Base-by-base conservation (phyloP, 2,329 filamentous ascomycete genomes). In the Fusarium sp. region DNA sequence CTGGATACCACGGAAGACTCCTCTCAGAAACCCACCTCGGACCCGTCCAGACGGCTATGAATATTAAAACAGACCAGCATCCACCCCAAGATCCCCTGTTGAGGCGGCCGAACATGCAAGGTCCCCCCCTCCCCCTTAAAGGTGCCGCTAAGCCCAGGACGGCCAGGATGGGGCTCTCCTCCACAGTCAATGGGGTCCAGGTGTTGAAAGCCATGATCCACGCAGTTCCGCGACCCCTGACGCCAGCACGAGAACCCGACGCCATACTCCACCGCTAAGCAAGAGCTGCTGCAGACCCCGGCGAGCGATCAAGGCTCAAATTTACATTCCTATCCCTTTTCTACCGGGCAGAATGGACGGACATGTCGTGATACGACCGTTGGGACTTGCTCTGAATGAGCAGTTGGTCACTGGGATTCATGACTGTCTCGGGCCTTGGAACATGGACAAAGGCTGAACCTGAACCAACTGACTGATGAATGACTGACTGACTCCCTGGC, bases 231-330 rank as follows among this genome's bases (percentile, higher is more conserved):
- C 41, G 61, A 68, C 75, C 74, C 76, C 75, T 77, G 66, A 75
- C 66, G 63, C 73, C 75, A 70, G 50, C 20, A 64, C 62, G 20
- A 64, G 43, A 70, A 58, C 74, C 66, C 66, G 41, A 66, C 59
- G 56, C 56, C 57, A 70, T 58, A 72, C 65, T 72, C 75, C 64
- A 71, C 67, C 65, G 34, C 61, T 63, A 70, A 56, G 43, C 45
- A 45, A 65, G 39, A 54, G 64, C 39, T 66, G 65, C 50, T 64
- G 48, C 56, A 54, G 66, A 59, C 58, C 65, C 67, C 65, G 43
- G 72, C 41, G 43, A 63, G 63, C 58, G 60, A 76, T 68, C 64
- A 74, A 65, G 71, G 73, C 71, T 74, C 64, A 71, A 76, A 68
- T 74, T 74, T 76, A 64, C 66, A 63, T 68, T 64, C 59, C 32